Conservation (phyloP, 2,329 filamentous ascomycete genomes). For the Blumeriella jaapii region DNA sequence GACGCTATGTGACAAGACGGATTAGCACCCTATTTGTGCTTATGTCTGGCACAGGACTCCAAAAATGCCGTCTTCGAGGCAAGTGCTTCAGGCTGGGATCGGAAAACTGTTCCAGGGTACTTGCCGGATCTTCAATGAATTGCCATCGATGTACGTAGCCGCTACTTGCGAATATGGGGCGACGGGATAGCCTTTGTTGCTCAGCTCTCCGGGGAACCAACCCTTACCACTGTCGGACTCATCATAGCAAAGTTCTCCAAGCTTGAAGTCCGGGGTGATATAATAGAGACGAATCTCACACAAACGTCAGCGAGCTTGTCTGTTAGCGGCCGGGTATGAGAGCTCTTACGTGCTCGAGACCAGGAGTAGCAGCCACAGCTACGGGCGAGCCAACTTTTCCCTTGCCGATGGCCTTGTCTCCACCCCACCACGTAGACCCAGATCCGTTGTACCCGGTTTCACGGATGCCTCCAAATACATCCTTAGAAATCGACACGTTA, state of each 20-base stretch:
- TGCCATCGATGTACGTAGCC: slow-evolving; percentile 2
- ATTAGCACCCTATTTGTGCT: too few species aligned
- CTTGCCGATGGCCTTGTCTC: not conserved
- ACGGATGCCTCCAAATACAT: slow-evolving; percentile 3
- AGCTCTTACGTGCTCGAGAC: slow-evolving; percentile 2
- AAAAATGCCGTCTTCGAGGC: not conserved
- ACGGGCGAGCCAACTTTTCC: slow-evolving; percentile 1
- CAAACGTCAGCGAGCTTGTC: not conserved
- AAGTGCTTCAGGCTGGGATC: not conserved
- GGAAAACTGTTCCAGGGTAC: not conserved
- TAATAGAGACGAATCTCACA: slow-evolving; percentile 9
- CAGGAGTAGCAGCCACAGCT: slow-evolving; percentile 4
- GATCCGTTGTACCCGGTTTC: slow-evolving; percentile 6
- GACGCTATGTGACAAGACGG: too few species aligned
- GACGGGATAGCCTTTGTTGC: slow-evolving; percentile 1
- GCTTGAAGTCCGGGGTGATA: slow-evolving; percentile 6
- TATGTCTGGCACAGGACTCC: too few species aligned
- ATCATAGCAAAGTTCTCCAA: slow-evolving; percentile 6
- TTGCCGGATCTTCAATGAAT: slow-evolving; percentile 1
- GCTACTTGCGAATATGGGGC: slow-evolving; percentile 8
- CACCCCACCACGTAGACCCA: slow-evolving; percentile 5
- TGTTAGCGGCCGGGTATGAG: not conserved
- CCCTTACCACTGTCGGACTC: slow-evolving; percentile 4
- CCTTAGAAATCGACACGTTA: not conserved
- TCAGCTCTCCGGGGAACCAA: slow-evolving; percentile 5